A percentile compares a stretch with the other conserved stretches of the same genome.
Conservation (phyloP, 164 flowering plant species). For the Sextonia rubra region DNA sequence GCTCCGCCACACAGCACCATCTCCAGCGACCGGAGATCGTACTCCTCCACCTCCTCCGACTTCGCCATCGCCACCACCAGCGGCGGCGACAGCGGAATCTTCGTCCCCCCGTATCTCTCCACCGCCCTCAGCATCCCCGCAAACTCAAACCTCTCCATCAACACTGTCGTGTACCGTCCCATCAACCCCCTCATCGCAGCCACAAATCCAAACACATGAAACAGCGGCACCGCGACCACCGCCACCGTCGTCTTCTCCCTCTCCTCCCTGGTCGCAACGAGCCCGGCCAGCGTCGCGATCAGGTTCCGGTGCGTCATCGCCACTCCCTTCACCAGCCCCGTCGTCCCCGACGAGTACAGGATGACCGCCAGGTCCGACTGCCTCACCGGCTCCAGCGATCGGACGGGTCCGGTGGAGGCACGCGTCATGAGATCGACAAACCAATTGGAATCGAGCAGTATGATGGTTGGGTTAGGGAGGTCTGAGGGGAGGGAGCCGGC, state of each 20-base stretch:
- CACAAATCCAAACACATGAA: conserved; percentile 74
- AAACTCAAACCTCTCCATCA: conserved; percentile 69
- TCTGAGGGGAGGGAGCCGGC: conserved; percentile 29
- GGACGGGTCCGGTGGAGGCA: background rate
- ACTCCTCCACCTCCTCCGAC: conserved; percentile 25
- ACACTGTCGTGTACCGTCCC: conserved; percentile 33
- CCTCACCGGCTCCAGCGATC: conserved; percentile 13
- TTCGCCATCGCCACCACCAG: conserved; percentile 60
- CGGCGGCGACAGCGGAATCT: conserved; percentile 62
- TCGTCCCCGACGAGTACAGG: conserved; percentile 85
- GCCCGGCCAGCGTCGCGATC: conserved; percentile 40
- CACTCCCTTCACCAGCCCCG: conserved; percentile 77
- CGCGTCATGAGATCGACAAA: conserved; percentile 6
- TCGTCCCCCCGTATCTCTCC: conserved; percentile 41
- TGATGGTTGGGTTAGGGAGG: conserved; percentile 11
- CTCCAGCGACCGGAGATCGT: conserved; percentile 58
- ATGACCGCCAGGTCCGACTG: conserved; percentile 74
- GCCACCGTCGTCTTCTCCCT: conserved; percentile 22
- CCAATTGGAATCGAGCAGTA: conserved; percentile 24
- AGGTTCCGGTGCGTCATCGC: conserved; percentile 65
- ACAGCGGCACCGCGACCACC: conserved; percentile 53
- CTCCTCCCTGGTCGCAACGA: background rate
- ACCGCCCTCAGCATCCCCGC: conserved; percentile 58
- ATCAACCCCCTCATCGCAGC: conserved; percentile 50
- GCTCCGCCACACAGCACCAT: conserved; percentile 72